A percentile compares a stretch with the other conserved stretches of the same genome.
Evolutionary conservation across 352 stramenopile species (phyloP).

Genomic region (Globisporangium yorkense): DNA sequence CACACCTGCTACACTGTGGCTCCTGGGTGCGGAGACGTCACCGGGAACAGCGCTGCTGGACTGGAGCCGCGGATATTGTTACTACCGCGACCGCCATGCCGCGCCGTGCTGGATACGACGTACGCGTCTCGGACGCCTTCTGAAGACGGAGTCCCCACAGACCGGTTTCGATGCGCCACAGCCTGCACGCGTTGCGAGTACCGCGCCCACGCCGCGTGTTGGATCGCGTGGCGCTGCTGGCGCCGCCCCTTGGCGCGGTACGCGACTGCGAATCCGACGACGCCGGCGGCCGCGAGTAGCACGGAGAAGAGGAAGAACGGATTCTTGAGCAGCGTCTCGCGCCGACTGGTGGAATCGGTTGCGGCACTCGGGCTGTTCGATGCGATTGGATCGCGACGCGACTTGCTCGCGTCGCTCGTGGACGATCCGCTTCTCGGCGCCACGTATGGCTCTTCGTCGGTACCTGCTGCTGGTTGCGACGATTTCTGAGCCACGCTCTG

Average conservation of each 20-base stretch:
- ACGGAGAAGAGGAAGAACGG: slow-evolving; percentile 35
- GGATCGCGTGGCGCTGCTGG: slow-evolving; percentile 5
- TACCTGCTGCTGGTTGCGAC: too few species aligned
- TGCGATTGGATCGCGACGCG: not conserved
- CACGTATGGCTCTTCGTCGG: not conserved
- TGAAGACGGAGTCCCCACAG: not conserved
- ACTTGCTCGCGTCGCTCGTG: not conserved
- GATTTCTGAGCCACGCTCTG: not conserved
- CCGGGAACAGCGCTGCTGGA: not conserved
- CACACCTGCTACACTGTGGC: not conserved
- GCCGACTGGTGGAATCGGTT: not conserved
- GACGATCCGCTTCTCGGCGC: not conserved
- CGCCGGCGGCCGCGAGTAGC: slow-evolving; percentile 23
- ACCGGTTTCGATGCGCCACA: not conserved
- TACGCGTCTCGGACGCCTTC: not conserved
- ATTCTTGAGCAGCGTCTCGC: slow-evolving; percentile 20
- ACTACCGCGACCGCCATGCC: not conserved
- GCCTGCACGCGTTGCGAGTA: slow-evolving; percentile 6
- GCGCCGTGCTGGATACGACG: slow-evolving; percentile 3
- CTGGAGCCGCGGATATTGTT: not conserved
- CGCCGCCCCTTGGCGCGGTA: slow-evolving; percentile 18
- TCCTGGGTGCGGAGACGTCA: not conserved
- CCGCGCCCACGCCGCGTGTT: not conserved
- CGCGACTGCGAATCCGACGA: slow-evolving; percentile 21
- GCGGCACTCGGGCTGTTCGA: not conserved